Evolutionary conservation across 1,284 basidiomycete genomes (phyloP), one percentile per base, ranked within the genome.

Genomic region (Ustilago sp.): DNA sequence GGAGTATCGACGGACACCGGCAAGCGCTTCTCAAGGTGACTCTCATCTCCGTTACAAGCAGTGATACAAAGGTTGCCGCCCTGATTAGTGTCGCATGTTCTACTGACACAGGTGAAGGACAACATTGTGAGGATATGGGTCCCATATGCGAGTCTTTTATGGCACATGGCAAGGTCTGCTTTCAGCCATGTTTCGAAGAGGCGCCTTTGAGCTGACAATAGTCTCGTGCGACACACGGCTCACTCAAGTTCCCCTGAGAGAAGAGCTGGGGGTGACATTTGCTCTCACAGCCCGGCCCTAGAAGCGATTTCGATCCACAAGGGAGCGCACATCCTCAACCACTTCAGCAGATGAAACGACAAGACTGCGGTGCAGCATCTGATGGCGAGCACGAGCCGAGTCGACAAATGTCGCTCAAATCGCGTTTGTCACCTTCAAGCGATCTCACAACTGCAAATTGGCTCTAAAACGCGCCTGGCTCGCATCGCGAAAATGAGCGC

Each of bases 401-500:
- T 45, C 43, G 19, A 19, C 43, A 45, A 45, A 45, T 45, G 43
- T 45, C 43, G 43, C n/a, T 19, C 43, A 19, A 19, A 19, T 35
- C 8, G 2, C 23, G 32, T 17, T 15, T 47, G 45, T 47, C 13
- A 9, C 45, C 45, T 19, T n/a, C 19, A n/a, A 17, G 19, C 2
- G n/a, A 47, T 47, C 7, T 47, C 17, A 47, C 38, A 39, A 11
- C 38, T 9, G 9, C 0, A 39, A 17, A 9, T 39, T 28, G 23
- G 23, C 38, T 17, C 38, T 9, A 39, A 39, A 39, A 23, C 23
- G 45, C 45, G 23, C 11, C 45, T 15, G 5, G 5, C 32, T 39
- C 38, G 53, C 38, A 38, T 55, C 53, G 38, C 53, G 53, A 55
- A 55, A 38, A 28, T 39, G 51, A 53, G 51, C 35, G 51, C 34